Conservation (phyloP, 164 flowering plant species). For the Stephania yunnanensis region DNA sequence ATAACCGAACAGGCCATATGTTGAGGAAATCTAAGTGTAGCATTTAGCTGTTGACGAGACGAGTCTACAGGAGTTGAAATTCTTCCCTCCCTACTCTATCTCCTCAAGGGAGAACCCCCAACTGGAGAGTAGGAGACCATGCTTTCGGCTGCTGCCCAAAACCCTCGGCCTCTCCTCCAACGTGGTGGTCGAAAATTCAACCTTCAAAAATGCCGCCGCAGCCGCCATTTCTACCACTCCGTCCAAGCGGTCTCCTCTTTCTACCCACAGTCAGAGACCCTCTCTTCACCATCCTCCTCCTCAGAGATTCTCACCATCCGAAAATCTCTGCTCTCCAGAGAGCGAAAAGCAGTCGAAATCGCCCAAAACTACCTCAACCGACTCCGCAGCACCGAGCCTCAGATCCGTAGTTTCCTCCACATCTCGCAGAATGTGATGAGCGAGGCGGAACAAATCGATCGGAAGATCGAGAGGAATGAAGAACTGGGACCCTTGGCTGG, state of each 20-base stretch:
- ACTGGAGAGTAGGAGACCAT: conserved; percentile 10
- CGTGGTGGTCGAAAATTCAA: conserved; percentile 12
- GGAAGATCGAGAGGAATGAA: conserved; percentile 43
- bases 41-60: too few relatives aligned
- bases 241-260: conserved; percentile 2
- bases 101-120: too few relatives aligned
- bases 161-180: conserved; percentile 29
- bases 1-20: too few relatives aligned
- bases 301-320: conserved; percentile 39
- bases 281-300: conserved; percentile 16
- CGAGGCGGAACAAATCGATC: conserved; percentile 57
- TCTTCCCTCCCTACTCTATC: too few relatives aligned
- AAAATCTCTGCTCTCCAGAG: conserved; percentile 34
- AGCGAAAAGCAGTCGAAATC: conserved; percentile 38
- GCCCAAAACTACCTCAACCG: conserved; percentile 51
- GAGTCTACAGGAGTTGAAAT: too few relatives aligned
- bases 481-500: conserved; percentile 68
- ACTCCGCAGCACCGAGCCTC: conserved; percentile 57
- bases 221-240: conserved; percentile 18
- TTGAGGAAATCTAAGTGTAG: too few relatives aligned
- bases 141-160: conserved; percentile 33
- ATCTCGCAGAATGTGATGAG: conserved; percentile 39
- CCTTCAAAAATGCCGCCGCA: conserved; percentile 3
- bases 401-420: conserved; percentile 62
- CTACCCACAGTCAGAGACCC: conserved; percentile 7